Base-by-base conservation (phyloP, 2,329 filamentous ascomycete species). In the Aspergillus novofumigatus region DNA sequence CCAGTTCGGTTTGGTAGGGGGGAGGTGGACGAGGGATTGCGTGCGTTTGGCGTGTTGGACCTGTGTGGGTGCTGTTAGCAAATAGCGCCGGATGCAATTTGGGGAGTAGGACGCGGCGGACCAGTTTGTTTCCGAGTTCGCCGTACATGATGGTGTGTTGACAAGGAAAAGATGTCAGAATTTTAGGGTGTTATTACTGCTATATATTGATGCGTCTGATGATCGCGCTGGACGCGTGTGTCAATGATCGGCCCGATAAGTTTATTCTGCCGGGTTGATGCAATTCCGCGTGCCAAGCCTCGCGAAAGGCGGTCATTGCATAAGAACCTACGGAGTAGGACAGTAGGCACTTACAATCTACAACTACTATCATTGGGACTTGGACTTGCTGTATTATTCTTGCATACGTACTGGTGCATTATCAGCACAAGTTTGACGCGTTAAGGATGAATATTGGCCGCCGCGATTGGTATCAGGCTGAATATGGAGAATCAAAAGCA, bases 31-130 rank as follows among this genome's bases (percentile, higher is more conserved):
- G 55, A 99, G 85, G 63, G 90, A 89, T 75, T 94, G 91, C 20
- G 90, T 96, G 71, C 94, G 86, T 82, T 97, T 97, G 73, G 94
- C 94, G 80, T 97, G 90, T 80, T 93, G 89, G 66, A 95, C 92
- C 91, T 96, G 62, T 96, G 62, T 55, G 45, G 28, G 32, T 21
- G 17, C 53, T 47, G 29, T 58, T 38, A 49, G 25, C 25, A 26
- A 26, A 26, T 26, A 26, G 50, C 51, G 53, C 25, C 38, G 35
- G 17, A 7, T 41, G 23, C 11, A 23, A 20, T 23, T 53, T n/a
- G 23, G n/a, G 23, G 5, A 26, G 35, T 11, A 20, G 7, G 42
- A 53, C 48, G 17, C 49, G 42, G 64, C 78, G 68, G 77, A 93
- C 90, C 76, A 96, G 78, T 77, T 96, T 96, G 73, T 91, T 89